phyloP scores from a whole-genome alignment of 768 basidiomycete genomes.

The Xerocomellus intermedius region DNA sequence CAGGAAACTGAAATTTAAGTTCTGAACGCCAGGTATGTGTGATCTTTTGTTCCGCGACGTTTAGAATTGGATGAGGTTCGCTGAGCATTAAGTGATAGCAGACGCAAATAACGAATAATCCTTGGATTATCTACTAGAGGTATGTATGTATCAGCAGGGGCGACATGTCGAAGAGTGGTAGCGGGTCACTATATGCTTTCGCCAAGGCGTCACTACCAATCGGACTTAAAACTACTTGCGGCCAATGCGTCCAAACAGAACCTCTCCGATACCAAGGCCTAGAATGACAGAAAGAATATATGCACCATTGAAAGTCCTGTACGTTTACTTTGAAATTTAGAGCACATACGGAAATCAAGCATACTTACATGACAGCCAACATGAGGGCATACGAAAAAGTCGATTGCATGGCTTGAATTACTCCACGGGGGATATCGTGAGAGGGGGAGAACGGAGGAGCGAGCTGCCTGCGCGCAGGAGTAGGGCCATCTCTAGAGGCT shows the following conservation, averaged over 20 bases:
- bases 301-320: slow-evolving; percentile 81
- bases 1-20: no score
- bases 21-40: no score
- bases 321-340: slow-evolving; percentile 8
- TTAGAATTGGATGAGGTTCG: background rate
- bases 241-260: slow-evolving; percentile 60
- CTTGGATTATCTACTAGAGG: no score
- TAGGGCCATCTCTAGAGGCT: background rate
- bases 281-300: slow-evolving; percentile 71
- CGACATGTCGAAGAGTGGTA: no score
- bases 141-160: no score
- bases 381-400: slow-evolving; percentile 70
- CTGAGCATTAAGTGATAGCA: background rate
- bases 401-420: slow-evolving; percentile 61
- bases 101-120: background rate
- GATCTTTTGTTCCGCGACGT: no score
- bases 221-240: slow-evolving; percentile 3
- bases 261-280: slow-evolving; percentile 74
- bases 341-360: background rate
- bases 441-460: slow-evolving; percentile 60
- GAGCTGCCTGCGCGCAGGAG: slow-evolving; percentile 26
- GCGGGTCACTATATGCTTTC: no score
- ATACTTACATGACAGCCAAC: slow-evolving; percentile 73
- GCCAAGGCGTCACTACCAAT: background rate
- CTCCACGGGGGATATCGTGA: slow-evolving; percentile 71